Percentiles rank a stretch among this genome's conserved stretches.
Evolutionary conservation across 1,139 yeast species (phyloP).

Genomic region (Yamadazyma sp.): DNA sequence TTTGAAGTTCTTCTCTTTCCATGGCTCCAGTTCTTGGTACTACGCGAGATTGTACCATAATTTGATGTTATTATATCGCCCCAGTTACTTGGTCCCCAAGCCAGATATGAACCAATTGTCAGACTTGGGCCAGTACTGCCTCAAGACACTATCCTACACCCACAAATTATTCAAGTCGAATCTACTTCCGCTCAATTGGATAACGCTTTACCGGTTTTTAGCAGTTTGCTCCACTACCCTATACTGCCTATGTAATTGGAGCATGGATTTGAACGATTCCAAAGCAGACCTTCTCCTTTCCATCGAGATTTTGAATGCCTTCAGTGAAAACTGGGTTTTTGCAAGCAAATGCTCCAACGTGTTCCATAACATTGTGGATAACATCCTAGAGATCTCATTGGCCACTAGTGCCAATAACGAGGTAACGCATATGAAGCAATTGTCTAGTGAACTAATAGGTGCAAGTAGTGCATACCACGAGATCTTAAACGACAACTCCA

Average conservation of each 20-base stretch:
- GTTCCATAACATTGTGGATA: slow-evolving; percentile 39
- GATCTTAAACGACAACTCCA: slow-evolving; percentile 40
- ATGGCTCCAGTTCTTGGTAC: slow-evolving; percentile 46
- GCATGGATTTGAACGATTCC: slow-evolving; percentile 43
- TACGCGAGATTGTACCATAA: slow-evolving; percentile 46
- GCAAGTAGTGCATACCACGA: slow-evolving; percentile 47
- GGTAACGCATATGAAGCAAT: slow-evolving; percentile 35
- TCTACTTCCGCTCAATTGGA: slow-evolving; percentile 49
- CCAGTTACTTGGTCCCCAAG: slow-evolving; percentile 45
- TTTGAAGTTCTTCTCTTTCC: slow-evolving; percentile 24
- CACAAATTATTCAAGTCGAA: slow-evolving; percentile 42
- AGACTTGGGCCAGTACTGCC: slow-evolving; percentile 21
- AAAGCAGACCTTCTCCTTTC: slow-evolving; percentile 45
- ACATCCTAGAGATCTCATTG: slow-evolving; percentile 39
- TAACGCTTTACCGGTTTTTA: slow-evolving; percentile 43
- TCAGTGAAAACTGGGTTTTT: slow-evolving; percentile 46
- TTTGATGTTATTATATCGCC: slow-evolving; percentile 30
- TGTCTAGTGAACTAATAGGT: slow-evolving; percentile 40
- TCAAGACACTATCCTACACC: slow-evolving; percentile 20
- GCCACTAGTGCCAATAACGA: slow-evolving; percentile 21
- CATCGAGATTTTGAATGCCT: slow-evolving; percentile 44
- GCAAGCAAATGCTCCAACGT: slow-evolving; percentile 45
- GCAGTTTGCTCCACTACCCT: slow-evolving; percentile 45
- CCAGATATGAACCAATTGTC: slow-evolving; percentile 38
- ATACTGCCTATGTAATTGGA: slow-evolving; percentile 30